phyloP scores from a whole-genome alignment of 2,329 filamentous ascomycete genomes.

The Alternaria triticina region DNA sequence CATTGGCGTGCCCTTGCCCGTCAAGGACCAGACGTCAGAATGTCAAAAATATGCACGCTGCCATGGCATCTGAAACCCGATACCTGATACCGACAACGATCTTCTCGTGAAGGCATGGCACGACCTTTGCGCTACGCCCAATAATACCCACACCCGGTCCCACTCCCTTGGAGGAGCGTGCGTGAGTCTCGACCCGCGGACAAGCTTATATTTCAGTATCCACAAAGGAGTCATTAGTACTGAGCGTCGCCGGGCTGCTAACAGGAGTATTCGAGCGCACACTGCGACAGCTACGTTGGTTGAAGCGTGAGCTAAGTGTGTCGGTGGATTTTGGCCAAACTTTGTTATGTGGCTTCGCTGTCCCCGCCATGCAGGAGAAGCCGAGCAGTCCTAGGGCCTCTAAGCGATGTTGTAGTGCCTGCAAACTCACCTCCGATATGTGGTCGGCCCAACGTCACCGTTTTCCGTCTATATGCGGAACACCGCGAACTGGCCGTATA shows the following conservation, averaged over 20 bases:
- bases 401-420: slow-evolving; percentile 17
- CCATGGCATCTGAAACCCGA: slow-evolving; percentile 35
- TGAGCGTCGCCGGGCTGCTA: slow-evolving; percentile 2
- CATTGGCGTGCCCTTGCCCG: slow-evolving; percentile 11
- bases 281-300: slow-evolving; percentile 2
- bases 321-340: slow-evolving; percentile 11
- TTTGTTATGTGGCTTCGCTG: slow-evolving; percentile 12
- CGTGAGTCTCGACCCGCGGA: slow-evolving; percentile 22
- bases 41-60: slow-evolving; percentile 24
- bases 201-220: slow-evolving; percentile 20
- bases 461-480: slow-evolving; percentile 7
- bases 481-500: slow-evolving; percentile 6
- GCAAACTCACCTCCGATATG: slow-evolving; percentile 16
- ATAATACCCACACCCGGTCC: slow-evolving; percentile 14
- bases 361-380: slow-evolving; percentile 19
- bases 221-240: slow-evolving; percentile 2
- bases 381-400: slow-evolving; percentile 4
- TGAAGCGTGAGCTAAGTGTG: slow-evolving; percentile 4
- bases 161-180: slow-evolving; percentile 8
- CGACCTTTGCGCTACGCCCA: slow-evolving; percentile 22
- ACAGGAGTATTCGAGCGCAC: slow-evolving; percentile 14
- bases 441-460: slow-evolving; percentile 21
- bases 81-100: slow-evolving; percentile 28
- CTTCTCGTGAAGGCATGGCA: slow-evolving; percentile 20
- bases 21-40: slow-evolving; percentile 28